Conservation (phyloP, 306 rosid genomes). For the Cicer cuneatum region DNA sequence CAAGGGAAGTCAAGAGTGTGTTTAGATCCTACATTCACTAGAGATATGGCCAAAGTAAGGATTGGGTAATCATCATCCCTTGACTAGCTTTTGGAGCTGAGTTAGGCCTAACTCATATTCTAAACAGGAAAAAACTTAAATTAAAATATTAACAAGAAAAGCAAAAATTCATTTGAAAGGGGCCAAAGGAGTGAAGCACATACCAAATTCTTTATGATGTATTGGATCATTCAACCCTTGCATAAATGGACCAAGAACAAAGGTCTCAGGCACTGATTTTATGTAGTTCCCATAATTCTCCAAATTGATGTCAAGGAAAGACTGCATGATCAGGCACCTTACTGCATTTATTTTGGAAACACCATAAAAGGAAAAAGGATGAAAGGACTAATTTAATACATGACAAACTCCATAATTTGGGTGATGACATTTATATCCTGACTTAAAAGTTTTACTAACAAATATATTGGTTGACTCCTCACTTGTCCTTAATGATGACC, state of each 20-base stretch:
- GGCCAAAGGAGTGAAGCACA: slow-evolving; percentile 42
- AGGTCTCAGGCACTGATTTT: slow-evolving; percentile 70
- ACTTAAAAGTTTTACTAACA: slow-evolving; percentile 26
- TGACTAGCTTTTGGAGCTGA: neutral
- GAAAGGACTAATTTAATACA: slow-evolving; percentile 33
- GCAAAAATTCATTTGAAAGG: slow-evolving; percentile 35
- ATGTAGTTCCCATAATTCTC: slow-evolving; percentile 59
- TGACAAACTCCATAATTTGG: slow-evolving; percentile 26
- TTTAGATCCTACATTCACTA: slow-evolving; percentile 15
- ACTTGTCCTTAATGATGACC: slow-evolving; percentile 40
- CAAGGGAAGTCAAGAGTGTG: neutral
- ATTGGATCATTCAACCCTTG: slow-evolving; percentile 87
- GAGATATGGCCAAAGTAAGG: neutral
- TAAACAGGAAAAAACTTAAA: neutral
- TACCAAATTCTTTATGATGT: slow-evolving; percentile 94
- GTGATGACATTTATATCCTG: neutral
- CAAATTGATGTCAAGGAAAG: slow-evolving; percentile 81
- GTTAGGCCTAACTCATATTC: neutral
- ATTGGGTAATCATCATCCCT: neutral
- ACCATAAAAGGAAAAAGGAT: slow-evolving; percentile 12
- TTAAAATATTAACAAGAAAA: slow-evolving; percentile 34
- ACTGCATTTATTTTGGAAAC: slow-evolving; percentile 67
- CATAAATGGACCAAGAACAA: slow-evolving; percentile 83
- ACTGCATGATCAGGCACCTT: slow-evolving; percentile 92
- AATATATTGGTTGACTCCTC: slow-evolving; percentile 16